phyloP scores from a whole-genome alignment of 345 rosid genomes.

The Eucalyptus tenuipes region DNA sequence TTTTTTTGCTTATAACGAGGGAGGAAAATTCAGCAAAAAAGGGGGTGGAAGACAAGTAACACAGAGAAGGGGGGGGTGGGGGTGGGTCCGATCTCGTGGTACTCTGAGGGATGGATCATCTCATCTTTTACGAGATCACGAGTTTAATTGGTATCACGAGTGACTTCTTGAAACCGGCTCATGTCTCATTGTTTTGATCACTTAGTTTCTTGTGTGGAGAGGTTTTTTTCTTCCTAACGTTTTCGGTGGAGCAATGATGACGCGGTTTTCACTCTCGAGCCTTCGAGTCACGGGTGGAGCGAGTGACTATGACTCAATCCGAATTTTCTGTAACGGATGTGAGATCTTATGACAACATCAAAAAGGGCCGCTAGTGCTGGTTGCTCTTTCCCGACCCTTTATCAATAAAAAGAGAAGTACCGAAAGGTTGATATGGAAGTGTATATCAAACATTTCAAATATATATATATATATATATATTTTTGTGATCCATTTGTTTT shows the following conservation, averaged over 20 bases:
- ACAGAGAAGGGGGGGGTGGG: rapidly evolving
- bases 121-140: background rate
- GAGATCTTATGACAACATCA: background rate
- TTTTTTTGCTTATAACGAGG: background rate
- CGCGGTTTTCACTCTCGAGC: rapidly evolving
- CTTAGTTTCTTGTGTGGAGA: background rate
- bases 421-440: background rate
- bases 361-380: rapidly evolving
- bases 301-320: background rate
- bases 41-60: background rate
- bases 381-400: background rate
- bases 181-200: too few species aligned
- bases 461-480: background rate
- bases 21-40: background rate
- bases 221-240: background rate
- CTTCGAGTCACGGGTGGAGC: background rate
- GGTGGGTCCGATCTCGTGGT: background rate
- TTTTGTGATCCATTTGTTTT: too few species aligned
- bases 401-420: background rate
- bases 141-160: background rate
- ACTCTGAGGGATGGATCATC: background rate
- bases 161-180: background rate
- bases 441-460: background rate
- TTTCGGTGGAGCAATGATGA: background rate
- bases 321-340: background rate